Evolutionary conservation across 495 filamentous ascomycete species (phyloP).

Genomic region (Glonium stellatum): DNA sequence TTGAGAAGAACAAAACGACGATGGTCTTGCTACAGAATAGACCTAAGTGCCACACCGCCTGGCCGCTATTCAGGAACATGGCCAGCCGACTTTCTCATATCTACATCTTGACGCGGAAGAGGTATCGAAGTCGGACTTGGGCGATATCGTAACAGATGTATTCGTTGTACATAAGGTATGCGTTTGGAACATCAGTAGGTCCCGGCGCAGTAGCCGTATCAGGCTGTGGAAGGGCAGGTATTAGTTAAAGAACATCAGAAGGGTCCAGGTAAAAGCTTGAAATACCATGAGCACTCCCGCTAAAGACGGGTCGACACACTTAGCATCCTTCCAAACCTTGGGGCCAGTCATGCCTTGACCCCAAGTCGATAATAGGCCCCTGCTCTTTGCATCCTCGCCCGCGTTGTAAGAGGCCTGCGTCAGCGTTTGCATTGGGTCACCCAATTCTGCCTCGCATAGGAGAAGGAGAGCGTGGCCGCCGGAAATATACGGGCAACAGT

Average conservation of each 20-base stretch:
- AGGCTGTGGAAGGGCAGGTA: too few relatives aligned
- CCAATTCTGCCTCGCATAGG: conserved; percentile 75
- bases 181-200: conserved; percentile 32
- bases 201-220: conserved; percentile 8
- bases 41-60: too few relatives aligned
- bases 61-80: too few relatives aligned
- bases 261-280: conserved; percentile 20
- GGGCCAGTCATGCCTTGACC: conserved; percentile 59
- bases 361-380: conserved; percentile 57
- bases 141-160: conserved; percentile 75
- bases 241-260: not conserved
- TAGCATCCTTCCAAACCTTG: conserved; percentile 67
- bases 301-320: conserved; percentile 52
- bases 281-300: conserved; percentile 56
- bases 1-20: too few relatives aligned
- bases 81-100: too few relatives aligned
- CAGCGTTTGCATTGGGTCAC: conserved; percentile 59
- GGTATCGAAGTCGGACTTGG: conserved; percentile 70
- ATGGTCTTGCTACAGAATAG: too few relatives aligned
- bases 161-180: conserved; percentile 54
- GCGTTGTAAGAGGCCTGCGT: conserved; percentile 50
- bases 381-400: conserved; percentile 51
- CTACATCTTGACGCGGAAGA: conserved; percentile 42
- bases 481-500: conserved; percentile 51
- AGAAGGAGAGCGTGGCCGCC: conserved; percentile 51